phyloP scores from a whole-genome alignment of 2,329 filamentous ascomycete genomes.

The Aureobasidium musti region DNA sequence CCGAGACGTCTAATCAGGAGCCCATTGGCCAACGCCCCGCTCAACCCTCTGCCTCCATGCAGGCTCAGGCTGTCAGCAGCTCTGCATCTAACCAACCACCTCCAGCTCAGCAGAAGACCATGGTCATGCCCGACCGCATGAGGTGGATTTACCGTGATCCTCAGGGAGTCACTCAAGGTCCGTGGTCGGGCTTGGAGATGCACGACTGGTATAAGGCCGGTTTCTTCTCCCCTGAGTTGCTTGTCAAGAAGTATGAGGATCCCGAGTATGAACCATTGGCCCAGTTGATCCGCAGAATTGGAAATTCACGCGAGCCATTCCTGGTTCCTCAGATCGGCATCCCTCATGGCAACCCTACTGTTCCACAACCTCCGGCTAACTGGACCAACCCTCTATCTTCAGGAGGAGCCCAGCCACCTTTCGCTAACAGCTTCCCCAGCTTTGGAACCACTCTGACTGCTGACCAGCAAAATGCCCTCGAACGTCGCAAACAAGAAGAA shows the following conservation, averaged over 20 bases:
- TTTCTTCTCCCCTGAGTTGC: constrained; percentile 91
- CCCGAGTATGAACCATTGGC: constrained; percentile 91
- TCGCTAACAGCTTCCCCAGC: constrained; percentile 90
- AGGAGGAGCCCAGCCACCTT: constrained; percentile 67
- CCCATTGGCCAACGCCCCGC: constrained; percentile 27
- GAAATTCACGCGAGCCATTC: constrained; percentile 96
- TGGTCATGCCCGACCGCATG: constrained; percentile 99
- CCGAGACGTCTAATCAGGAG: constrained; percentile 25
- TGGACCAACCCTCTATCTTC: constrained; percentile 34
- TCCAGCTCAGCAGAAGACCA: constrained; percentile 71
- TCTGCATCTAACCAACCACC: constrained; percentile 68
- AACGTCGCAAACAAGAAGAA: constrained; percentile 95
- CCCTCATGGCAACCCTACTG: constrained; percentile 74
- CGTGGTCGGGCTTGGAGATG: constrained; percentile 97
- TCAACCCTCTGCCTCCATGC: constrained; percentile 30
- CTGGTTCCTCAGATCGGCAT: constrained; percentile 96
- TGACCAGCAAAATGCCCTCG: constrained; percentile 95
- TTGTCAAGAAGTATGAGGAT: constrained; percentile 94
- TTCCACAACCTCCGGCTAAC: constrained; percentile 50
- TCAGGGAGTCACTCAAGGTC: constrained; percentile 86
- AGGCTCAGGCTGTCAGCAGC: constrained; percentile 46
- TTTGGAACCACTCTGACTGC: constrained; percentile 96
- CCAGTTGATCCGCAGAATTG: constrained; percentile 91
- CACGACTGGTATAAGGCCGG: constrained; percentile 99
- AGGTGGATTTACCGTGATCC: constrained; percentile 98